phyloP scores from a whole-genome alignment of 129 eudicot genomes.

The Pulicaria dysenterica region DNA sequence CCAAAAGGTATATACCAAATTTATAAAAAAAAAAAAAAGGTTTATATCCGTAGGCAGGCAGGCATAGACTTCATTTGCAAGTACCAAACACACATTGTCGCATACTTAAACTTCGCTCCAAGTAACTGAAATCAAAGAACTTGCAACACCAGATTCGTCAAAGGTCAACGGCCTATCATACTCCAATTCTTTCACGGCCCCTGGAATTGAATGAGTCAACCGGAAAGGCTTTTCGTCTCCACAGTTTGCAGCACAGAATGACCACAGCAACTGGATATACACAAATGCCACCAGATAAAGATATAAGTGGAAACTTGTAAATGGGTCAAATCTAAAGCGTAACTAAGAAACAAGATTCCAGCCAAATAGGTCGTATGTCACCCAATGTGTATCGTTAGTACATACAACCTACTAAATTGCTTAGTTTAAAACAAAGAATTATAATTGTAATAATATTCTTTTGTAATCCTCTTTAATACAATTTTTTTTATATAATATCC shows the following conservation, averaged over 20 bases:
- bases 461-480: background rate
- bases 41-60: background rate
- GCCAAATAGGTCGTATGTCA: background rate
- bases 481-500: background rate
- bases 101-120: constrained; percentile 47
- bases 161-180: constrained; percentile 44
- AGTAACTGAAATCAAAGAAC: constrained; percentile 70
- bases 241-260: constrained; percentile 67
- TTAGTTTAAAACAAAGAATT: background rate
- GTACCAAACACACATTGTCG: constrained; percentile 6
- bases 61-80: background rate
- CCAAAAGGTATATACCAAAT: constrained; percentile 17
- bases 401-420: background rate
- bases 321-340: background rate
- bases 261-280: constrained; percentile 65
- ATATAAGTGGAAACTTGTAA: background rate
- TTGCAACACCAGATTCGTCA: constrained; percentile 73
- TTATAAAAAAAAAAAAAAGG: background rate
- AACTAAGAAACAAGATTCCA: background rate
- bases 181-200: constrained; percentile 53
- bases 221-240: constrained; percentile 51
- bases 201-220: constrained; percentile 62
- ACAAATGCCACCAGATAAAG: constrained; percentile 4
- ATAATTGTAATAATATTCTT: background rate
- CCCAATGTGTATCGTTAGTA: background rate